phyloP scores from a whole-genome alignment of 2,329 filamentous ascomycete species.

The Trichoderma lentiforme region DNA sequence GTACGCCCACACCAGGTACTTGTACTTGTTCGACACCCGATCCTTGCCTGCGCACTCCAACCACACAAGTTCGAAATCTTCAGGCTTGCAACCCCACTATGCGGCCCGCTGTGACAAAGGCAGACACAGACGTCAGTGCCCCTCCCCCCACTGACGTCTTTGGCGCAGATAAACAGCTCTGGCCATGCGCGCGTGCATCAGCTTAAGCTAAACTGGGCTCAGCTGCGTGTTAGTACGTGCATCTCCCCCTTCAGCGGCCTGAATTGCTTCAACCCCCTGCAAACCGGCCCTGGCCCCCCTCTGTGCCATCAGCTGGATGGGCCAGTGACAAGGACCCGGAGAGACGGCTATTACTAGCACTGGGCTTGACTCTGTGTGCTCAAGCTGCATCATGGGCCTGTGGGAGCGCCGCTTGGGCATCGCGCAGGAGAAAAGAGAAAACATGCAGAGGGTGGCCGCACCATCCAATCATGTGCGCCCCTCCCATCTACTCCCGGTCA shows the following conservation, averaged over 20 bases:
- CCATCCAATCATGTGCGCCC: not conserved
- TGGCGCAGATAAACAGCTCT: not conserved
- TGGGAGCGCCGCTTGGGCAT: not conserved
- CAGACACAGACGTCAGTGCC: conserved; percentile 8
- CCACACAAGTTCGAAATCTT: conserved; percentile 8
- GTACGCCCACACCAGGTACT: not conserved
- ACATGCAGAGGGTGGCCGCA: not conserved
- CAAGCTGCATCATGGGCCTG: not conserved
- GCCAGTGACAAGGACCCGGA: not conserved
- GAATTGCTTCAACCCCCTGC: not conserved
- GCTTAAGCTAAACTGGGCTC: not conserved
- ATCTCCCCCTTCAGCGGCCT: not conserved
- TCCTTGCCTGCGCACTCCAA: not conserved
- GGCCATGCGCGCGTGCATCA: conserved; percentile 1
- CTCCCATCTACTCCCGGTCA: not conserved
- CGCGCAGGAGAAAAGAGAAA: conserved; percentile 1
- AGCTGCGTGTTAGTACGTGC: not conserved
- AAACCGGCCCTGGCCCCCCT: not conserved
- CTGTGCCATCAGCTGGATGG: not conserved
- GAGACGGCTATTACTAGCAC: not conserved
- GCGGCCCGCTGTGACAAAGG: conserved; percentile 20
- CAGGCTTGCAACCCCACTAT: conserved; percentile 13
- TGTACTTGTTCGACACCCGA: not conserved
- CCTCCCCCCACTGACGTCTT: conserved; percentile 16
- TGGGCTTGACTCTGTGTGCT: not conserved